Percentiles rank a stretch among this genome's conserved stretches.
Conservation (phyloP, 1,139 yeast species). For the Sugiyamaella japonica region DNA sequence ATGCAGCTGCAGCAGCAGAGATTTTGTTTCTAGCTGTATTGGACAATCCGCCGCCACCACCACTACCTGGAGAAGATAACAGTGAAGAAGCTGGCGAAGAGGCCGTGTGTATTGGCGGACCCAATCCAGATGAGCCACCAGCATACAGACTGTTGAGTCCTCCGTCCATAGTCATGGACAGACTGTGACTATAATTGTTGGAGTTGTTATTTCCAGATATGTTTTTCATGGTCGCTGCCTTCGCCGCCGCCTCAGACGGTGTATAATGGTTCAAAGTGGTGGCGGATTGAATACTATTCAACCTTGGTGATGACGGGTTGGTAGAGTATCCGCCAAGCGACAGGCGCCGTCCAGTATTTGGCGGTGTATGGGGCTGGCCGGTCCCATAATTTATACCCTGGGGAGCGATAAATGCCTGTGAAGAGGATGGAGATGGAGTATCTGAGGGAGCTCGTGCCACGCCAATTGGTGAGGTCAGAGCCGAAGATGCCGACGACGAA, state of each 20-base stretch:
- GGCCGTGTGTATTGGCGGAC: constrained; percentile 4
- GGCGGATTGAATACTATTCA: constrained; percentile 2
- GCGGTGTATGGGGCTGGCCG: neutral
- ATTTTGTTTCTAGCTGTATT: constrained; percentile 14
- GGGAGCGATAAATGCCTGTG: neutral
- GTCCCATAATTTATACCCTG: neutral
- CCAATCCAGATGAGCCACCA: constrained; percentile 1
- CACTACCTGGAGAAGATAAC: constrained; percentile 1
- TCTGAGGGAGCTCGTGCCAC: constrained; percentile 6
- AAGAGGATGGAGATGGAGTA: constrained; percentile 6
- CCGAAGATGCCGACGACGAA: constrained; percentile 14
- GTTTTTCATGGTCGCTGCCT: constrained; percentile 24
- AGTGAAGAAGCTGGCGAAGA: neutral
- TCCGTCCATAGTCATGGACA: neutral
- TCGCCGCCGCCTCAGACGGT: constrained; percentile 29
- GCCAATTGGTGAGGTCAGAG: constrained; percentile 7
- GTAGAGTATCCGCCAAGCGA: constrained; percentile 3
- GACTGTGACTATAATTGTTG: neutral
- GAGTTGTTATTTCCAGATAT: neutral
- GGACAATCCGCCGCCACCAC: neutral
- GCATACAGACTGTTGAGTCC: neutral
- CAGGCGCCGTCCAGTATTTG: constrained; percentile 7
- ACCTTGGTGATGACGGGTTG: constrained; percentile 6
- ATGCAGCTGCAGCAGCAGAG: constrained; percentile 35
- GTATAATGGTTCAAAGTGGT: constrained; percentile 18